Evolutionary conservation across 768 basidiomycete genomes (phyloP).

Genomic region (Termitomyces sp.): DNA sequence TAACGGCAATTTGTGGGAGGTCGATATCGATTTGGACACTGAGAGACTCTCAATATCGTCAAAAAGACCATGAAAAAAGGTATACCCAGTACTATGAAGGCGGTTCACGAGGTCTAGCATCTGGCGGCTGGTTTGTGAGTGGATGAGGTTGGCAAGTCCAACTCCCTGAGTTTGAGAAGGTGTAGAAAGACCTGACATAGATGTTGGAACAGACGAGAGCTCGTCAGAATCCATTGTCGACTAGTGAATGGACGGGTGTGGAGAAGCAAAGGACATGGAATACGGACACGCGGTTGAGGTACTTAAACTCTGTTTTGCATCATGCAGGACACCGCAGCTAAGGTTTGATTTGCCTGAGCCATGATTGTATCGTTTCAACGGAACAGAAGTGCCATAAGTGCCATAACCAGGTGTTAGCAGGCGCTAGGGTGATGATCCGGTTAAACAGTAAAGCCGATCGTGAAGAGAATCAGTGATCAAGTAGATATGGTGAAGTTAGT

Average conservation of each 20-base stretch:
- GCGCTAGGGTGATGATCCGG: background rate
- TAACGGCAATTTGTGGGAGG: slow-evolving; percentile 67
- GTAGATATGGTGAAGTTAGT: background rate
- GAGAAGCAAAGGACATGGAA: background rate
- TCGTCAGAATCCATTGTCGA: background rate
- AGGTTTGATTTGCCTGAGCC: background rate
- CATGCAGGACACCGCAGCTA: background rate
- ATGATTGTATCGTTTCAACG: background rate
- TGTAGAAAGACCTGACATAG: background rate
- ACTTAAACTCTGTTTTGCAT: background rate
- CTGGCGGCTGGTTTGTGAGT: slow-evolving; percentile 30
- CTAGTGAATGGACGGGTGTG: background rate
- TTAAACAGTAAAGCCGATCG: background rate
- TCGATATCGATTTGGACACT: slow-evolving; percentile 70
- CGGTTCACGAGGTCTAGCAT: slow-evolving; percentile 52
- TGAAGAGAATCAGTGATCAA: background rate
- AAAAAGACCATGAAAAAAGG: background rate
- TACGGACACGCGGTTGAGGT: background rate
- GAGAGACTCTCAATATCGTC: background rate
- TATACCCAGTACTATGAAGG: slow-evolving; percentile 50
- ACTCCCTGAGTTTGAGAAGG: slow-evolving; percentile 34
- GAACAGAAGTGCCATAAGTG: too few relatives aligned
- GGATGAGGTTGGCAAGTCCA: slow-evolving; percentile 39
- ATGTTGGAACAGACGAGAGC: background rate
- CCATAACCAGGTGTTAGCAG: too few relatives aligned